Conservation (phyloP, 2,329 filamentous ascomycete species). For the Diaporthe sp. region DNA sequence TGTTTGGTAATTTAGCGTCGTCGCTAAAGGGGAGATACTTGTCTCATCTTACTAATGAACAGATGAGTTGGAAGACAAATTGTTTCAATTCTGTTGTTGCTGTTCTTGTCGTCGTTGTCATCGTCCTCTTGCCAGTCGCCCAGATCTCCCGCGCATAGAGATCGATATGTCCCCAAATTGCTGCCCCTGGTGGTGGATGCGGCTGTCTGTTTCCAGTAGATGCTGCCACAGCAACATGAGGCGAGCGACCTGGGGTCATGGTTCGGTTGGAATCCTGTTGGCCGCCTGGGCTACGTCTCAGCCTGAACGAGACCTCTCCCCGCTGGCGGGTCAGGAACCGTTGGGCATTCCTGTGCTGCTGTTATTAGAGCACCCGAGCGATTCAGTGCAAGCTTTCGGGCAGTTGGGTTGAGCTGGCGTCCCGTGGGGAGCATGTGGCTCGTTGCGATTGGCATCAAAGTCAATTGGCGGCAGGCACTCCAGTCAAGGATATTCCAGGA, state of each 20-base stretch:
- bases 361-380: not conserved
- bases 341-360: conserved; percentile 18
- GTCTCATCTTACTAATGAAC: not conserved
- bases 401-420: not conserved
- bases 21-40: too few relatives aligned
- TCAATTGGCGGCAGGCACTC: not conserved
- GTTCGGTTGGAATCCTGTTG: not conserved
- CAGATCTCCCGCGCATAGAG: not conserved
- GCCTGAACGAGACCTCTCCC: not conserved
- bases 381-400: conserved; percentile 16
- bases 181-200: not conserved
- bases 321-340: not conserved
- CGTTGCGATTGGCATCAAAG: conserved; percentile 12
- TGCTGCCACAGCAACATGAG: not conserved
- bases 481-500: conserved; percentile 5
- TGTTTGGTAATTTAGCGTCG: too few relatives aligned
- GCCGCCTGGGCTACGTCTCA: not conserved
- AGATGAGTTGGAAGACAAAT: not conserved
- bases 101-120: not conserved
- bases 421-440: not conserved
- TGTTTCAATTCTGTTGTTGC: not conserved
- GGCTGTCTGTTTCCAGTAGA: conserved; percentile 22
- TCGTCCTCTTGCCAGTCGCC: too few relatives aligned
- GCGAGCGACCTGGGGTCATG: not conserved
- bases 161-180: not conserved